phyloP scores from a whole-genome alignment of 2,329 filamentous ascomycete species.

The Colletotrichum agaves region DNA sequence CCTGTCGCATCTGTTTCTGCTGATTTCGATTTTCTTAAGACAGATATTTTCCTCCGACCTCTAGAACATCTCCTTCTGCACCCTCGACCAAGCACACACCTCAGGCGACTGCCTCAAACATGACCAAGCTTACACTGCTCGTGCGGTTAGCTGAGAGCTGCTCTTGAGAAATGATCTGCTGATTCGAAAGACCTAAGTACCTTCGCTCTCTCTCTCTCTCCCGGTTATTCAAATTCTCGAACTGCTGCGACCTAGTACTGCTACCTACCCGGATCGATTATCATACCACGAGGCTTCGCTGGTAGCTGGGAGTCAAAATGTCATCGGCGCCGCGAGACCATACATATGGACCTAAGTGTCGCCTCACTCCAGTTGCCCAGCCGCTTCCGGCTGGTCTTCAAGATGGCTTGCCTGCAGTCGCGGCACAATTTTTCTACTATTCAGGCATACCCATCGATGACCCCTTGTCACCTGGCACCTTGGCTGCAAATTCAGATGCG shows the following conservation, averaged over 20 bases:
- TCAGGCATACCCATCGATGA: slow-evolving; percentile 88
- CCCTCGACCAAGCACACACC: neutral
- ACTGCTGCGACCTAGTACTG: too few relatives aligned
- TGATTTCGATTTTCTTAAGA: too few relatives aligned
- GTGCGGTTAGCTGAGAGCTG: neutral
- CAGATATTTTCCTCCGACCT: neutral
- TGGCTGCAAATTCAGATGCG: slow-evolving; percentile 61
- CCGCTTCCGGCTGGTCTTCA: slow-evolving; percentile 47
- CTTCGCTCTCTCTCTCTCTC: neutral
- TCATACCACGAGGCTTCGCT: neutral
- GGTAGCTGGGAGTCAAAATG: neutral
- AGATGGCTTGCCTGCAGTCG: slow-evolving; percentile 67
- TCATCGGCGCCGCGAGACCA: slow-evolving; percentile 50
- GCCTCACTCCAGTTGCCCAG: slow-evolving; percentile 59
- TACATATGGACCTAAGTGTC: slow-evolving; percentile 70
- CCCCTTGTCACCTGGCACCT: slow-evolving; percentile 75
- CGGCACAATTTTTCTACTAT: slow-evolving; percentile 86
- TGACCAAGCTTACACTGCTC: neutral
- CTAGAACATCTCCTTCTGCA: neutral
- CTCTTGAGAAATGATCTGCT: neutral
- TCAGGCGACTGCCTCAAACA: slow-evolving; percentile 2
- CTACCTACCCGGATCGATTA: too few relatives aligned
- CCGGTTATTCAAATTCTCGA: too few relatives aligned
- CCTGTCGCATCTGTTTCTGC: too few relatives aligned
- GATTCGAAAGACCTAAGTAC: neutral